Base-by-base conservation (phyloP, 805 yeast genomes). In the Hanseniaspora guilliermondii region DNA sequence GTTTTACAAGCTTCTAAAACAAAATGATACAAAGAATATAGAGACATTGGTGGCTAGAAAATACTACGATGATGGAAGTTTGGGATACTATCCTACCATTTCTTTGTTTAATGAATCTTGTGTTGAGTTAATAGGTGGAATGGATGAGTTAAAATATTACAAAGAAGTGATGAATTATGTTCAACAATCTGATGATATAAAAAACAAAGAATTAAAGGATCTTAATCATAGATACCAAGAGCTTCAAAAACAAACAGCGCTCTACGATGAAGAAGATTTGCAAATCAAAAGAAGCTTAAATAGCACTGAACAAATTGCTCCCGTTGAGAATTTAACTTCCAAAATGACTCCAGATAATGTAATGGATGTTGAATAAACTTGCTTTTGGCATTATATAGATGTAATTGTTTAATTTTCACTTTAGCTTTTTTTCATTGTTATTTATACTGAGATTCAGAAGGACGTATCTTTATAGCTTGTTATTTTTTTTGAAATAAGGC, bases 21-120 rank as follows among this genome's bases (percentile, higher is more conserved):
- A 16, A 17, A 33, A 36, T 25, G 42, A 39, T 27, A 12, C 14
- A 6, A 37, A 45, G 17, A 35, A 19, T 14, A 44, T 39, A 7
- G 63, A 64, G 0, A 36, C 55, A 3, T 44, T 67, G 4, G 53
- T 67, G 32, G 60, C 65, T 41, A 68, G 67, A 55, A 66, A 71
- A 68, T 58, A 70, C 62, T 78, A 61, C 14, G 94, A 93, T 64
- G 96, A 93, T 64, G 95, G 95, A 0, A 71, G 79, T 42, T 68
- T 87, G 53, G 98, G 97, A 0, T 93, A 93, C 65, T 93, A 82
- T 68, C 97, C 98, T 1, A 86, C 88, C 71, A 74, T 87, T 35
- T 85, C 95, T 53, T 85, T 84, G 25, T 93, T 79, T 64, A 79
- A 79, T 59, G 83, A 83, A 2, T 97, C 97, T 0, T 70, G 76